Evolutionary conservation across 345 rosid species (phyloP).

Genomic region (Pistacia vera): DNA sequence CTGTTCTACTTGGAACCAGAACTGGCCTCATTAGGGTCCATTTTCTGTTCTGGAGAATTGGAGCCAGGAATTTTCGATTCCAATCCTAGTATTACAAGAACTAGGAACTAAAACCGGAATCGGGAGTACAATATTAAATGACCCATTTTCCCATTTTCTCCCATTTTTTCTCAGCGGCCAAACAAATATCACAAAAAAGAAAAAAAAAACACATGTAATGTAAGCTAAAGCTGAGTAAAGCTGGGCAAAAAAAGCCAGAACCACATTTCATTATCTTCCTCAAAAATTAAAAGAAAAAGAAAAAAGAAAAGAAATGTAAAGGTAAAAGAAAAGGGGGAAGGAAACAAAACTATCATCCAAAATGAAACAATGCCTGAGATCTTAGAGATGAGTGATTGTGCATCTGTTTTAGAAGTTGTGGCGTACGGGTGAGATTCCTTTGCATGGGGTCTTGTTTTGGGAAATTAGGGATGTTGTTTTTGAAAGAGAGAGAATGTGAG

Average conservation of each 20-base stretch:
- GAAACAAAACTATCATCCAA: slow-evolving; percentile 32
- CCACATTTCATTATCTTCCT: background rate
- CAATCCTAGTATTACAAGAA: too few species aligned
- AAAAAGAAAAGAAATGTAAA: background rate
- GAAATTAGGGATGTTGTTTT: slow-evolving; percentile 38
- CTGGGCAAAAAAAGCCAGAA: background rate
- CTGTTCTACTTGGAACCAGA: too few species aligned
- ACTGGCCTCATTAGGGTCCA: too few species aligned
- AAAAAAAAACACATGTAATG: background rate
- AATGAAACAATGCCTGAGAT: slow-evolving; percentile 19
- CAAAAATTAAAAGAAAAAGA: background rate
- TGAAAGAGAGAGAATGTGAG: background rate
- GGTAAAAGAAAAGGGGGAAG: background rate
- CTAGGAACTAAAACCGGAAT: too few species aligned
- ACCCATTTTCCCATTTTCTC: too few species aligned
- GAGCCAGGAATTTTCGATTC: too few species aligned
- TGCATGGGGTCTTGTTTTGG: slow-evolving; percentile 20
- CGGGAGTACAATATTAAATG: too few species aligned
- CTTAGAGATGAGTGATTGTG: background rate
- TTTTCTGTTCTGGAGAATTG: too few species aligned
- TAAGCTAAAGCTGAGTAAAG: background rate
- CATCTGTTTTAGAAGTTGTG: background rate
- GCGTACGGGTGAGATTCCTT: slow-evolving; percentile 13
- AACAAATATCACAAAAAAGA: too few species aligned
- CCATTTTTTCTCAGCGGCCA: too few species aligned